Evolutionary conservation across 1,284 basidiomycete genomes (phyloP), one percentile per base, ranked within the genome.

Genomic region (Meripilus lineatus): DNA sequence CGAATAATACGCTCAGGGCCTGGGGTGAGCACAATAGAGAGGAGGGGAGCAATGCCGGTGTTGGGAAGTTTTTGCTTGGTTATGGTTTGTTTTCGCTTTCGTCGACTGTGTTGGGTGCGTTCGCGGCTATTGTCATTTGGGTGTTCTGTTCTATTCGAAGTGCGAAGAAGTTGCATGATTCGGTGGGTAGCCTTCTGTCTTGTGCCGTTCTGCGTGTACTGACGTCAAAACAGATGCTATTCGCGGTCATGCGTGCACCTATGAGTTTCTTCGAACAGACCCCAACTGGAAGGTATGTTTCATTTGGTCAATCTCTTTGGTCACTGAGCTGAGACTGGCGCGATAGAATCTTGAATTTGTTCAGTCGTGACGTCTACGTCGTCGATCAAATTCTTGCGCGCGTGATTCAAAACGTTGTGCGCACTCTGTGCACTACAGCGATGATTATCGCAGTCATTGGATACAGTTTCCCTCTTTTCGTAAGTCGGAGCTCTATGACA

Each of bases 351-450:
- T 60, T 93, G 44, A 94, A 94, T 60, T 65, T 96, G 26, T 98
- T 98, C 67, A 91, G 90, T 13, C 81, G 93, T 4, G 95, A 99
- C 59, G 82, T 89, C 35, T 94, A 94, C 58, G 92, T 95, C 32
- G 81, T 96, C 22, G 94, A 97, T 59, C 81, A 89, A 56, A 69
- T 90, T 5, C 75, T 94, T 20, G 80, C 81, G 18, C 75, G 84
- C 38, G 83, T 93, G 34, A 81, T 93, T 26, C 77, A 80, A 56
- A 74, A 71, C 30, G 68, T 88, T 45, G 72, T 80, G 53, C 74
- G 88, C 30, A 93, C 81, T 0, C 52, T 71, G 2, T 74, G 75
- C 1, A 60, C 67, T 1, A 76, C 86, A 63, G 54, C 81, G 11
- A 91, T 87, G 42, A 93, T 95, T 50, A 56, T 93, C 11, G 62